phyloP scores from a whole-genome alignment of 305 asterid species.

The Solanum hybrid region DNA sequence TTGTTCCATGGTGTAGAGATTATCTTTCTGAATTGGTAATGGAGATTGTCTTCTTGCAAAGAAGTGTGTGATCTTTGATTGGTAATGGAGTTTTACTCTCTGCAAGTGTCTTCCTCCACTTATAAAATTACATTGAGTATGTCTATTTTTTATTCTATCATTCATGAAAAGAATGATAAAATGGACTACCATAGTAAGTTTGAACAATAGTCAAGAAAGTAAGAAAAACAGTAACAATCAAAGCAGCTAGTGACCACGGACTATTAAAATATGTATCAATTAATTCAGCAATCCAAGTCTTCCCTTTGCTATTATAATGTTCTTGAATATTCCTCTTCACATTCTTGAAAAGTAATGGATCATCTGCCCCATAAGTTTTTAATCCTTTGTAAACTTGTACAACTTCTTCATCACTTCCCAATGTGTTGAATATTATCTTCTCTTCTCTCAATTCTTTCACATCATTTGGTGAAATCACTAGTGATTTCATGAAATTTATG shows the following conservation, averaged over 20 bases:
- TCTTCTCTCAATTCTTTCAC: conserved; percentile 7
- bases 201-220: conserved; percentile 1
- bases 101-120: too few relatives aligned
- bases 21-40: too few relatives aligned
- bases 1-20: too few relatives aligned
- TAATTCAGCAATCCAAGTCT: conserved; percentile 19
- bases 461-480: background rate
- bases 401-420: conserved; percentile 12
- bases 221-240: conserved; percentile 11
- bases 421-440: background rate
- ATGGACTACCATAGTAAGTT: background rate
- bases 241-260: conserved; percentile 22
- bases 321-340: background rate
- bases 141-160: background rate
- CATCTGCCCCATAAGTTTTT: background rate
- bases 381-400: background rate
- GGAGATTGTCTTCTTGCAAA: background rate
- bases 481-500: conserved; percentile 6
- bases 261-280: conserved; percentile 4
- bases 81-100: too few relatives aligned
- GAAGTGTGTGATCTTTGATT: background rate
- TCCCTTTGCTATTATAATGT: conserved; percentile 7
- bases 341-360: background rate
- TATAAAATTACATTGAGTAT: background rate
- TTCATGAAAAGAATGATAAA: background rate